Conservation (phyloP, 768 basidiomycete genomes). For the Psilocybe sp. region DNA sequence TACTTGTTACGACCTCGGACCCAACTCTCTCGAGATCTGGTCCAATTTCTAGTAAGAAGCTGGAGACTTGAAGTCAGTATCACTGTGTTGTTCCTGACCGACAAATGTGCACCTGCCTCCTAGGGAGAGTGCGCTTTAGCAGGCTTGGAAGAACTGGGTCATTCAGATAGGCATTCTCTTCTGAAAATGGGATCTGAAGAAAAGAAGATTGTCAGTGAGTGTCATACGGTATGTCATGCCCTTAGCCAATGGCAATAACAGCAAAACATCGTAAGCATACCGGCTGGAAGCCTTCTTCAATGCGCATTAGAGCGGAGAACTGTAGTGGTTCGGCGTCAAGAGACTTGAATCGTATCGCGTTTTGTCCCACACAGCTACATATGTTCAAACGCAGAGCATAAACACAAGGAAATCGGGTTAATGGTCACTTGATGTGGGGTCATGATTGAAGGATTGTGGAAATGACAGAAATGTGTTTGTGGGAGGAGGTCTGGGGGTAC, state of each 20-base stretch:
- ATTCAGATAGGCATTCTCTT: constrained; percentile 57
- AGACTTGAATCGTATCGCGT: background rate
- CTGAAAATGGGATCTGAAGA: constrained; percentile 46
- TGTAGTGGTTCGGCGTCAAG: constrained; percentile 8
- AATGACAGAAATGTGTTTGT: too few relatives aligned
- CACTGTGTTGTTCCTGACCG: background rate
- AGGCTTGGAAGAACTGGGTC: constrained; percentile 64
- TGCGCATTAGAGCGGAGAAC: constrained; percentile 6
- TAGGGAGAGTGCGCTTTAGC: constrained; percentile 55
- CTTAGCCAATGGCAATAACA: background rate
- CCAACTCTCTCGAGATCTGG: constrained; percentile 62
- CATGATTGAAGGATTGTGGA: too few relatives aligned
- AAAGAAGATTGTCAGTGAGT: background rate
- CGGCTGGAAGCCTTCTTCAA: constrained; percentile 65
- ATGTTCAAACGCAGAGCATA: too few relatives aligned
- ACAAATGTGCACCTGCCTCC: constrained; percentile 26
- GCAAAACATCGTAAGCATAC: constrained; percentile 23
- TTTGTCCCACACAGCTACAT: too few relatives aligned
- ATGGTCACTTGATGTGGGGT: too few relatives aligned
- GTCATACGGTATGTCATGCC: background rate
- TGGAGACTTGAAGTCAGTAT: constrained; percentile 17
- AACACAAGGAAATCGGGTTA: too few relatives aligned
- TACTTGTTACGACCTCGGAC: constrained; percentile 49
- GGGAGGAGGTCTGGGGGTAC: too few relatives aligned
- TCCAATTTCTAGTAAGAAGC: constrained; percentile 48